Evolutionary conservation across 2,329 filamentous ascomycete species (phyloP), one percentile per base, ranked within the genome.

Genomic region (Alternaria sp.): DNA sequence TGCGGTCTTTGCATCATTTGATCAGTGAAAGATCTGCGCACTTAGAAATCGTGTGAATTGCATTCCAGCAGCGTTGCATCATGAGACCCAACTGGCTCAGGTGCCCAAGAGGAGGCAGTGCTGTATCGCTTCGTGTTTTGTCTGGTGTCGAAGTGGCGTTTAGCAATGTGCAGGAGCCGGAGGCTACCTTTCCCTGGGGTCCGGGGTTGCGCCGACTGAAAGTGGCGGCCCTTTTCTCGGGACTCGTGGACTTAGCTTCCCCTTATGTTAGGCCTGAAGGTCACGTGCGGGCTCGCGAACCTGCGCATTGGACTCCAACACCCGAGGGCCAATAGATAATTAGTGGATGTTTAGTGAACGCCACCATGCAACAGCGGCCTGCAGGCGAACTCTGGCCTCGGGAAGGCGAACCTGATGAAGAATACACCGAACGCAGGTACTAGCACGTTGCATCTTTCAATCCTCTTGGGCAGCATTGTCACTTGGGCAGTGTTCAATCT

Each of bases 41-140:
- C 19, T 8, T 17, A 1, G n/a, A 40, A 40, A 40, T 25, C 23
- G 30, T n/a, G 28, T 11, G 9, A 15, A 23, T n/a, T 10, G 19
- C n/a, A 23, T 36, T 6, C 32, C 11, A 40, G 13, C 13, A 36
- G 30, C 19, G 49, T 21, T 52, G 49, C 30, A 52, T 36, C 3
- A 15, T 36, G 10, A 40, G 19, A 40, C 49, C 36, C 28, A 40
- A 40, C 21, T 40, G 12, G 19, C 30, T 19, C 13, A 40, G 13
- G 49, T 52, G 19, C 49, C 30, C 3, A 40, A n/a, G 49, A 25
- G 49, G 49, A 52, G 49, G 49, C 49, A 52, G 28, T 36, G 30
- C 49, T 52, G 49, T 52, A 52, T 52, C 49, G 30, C 49, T n/a
- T 52, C 49, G 13, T 40, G 49, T 52, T 52, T 52, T 40, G 49